Evolutionary conservation across 768 basidiomycete species (phyloP).

Genomic region (Pulveroboletus sp.): DNA sequence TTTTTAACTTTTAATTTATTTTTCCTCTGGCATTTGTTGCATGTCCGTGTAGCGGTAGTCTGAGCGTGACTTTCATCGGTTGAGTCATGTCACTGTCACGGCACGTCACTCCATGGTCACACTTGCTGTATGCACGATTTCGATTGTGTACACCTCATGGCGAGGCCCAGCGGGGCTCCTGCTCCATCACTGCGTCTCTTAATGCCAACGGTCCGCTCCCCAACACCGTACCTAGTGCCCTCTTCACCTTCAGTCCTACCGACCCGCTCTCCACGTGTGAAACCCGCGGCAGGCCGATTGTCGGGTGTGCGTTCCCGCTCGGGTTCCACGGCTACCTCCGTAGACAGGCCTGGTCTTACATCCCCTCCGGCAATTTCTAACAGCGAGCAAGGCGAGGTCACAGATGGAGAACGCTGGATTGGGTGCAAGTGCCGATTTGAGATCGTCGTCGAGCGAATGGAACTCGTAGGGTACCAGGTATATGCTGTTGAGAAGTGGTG

Average conservation of each 20-base stretch:
- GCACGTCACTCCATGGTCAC: slow-evolving; percentile 9
- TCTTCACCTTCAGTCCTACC: slow-evolving; percentile 12
- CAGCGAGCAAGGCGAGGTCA: slow-evolving; percentile 10
- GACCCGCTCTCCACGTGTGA: slow-evolving; percentile 23
- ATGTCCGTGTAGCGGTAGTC: background rate
- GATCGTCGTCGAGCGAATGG: slow-evolving; percentile 43
- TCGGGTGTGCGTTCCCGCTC: slow-evolving; percentile 32
- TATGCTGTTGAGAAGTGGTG: slow-evolving; percentile 87
- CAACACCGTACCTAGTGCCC: slow-evolving; percentile 1
- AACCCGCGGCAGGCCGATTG: slow-evolving; percentile 23
- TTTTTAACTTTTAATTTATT: background rate
- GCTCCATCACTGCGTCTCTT: slow-evolving; percentile 19
- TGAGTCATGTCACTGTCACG: slow-evolving; percentile 14
- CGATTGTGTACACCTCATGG: slow-evolving; percentile 10
- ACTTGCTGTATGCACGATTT: background rate
- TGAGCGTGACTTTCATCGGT: slow-evolving; percentile 3
- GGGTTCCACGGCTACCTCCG: slow-evolving; percentile 24
- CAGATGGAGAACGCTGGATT: slow-evolving; percentile 40
- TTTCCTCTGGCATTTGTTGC: background rate
- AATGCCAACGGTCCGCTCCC: slow-evolving; percentile 33
- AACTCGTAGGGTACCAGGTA: slow-evolving; percentile 62
- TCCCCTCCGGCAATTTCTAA: slow-evolving; percentile 3
- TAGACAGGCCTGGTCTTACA: slow-evolving; percentile 11
- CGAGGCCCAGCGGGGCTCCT: slow-evolving; percentile 7
- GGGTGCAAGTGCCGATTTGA: slow-evolving; percentile 44